Evolutionary conservation across 345 rosid species (phyloP), one percentile per base, ranked within the genome.

Genomic region (Pistacia vera): DNA sequence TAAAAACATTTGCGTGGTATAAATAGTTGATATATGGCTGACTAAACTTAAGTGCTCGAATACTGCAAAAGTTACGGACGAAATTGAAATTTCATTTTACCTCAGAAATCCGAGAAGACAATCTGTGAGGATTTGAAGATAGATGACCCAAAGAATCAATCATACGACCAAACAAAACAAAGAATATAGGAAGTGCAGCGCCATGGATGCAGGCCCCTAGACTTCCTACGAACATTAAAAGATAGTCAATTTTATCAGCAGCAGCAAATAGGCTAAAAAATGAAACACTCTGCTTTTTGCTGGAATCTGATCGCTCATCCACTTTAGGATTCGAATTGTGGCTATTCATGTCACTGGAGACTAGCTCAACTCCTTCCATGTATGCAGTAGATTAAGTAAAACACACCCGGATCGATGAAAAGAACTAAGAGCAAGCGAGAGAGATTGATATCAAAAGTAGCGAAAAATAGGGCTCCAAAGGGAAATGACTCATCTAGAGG

Each of bases 141-240:
- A 89, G 75, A 70, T 79, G 82, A 2, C 97, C 98, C 4, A 93
- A 82, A 73, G 97, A 89, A 82, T 90, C 89, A 18, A 93, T 78
- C 95, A 92, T 79, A 41, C 78, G 83, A 54, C 92, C 95, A 11
- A 92, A 90, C 79, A 92, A 81, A 52, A 90, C 56, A 56, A 92
- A 87, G 82, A 93, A 92, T 13, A 87, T 79, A 0, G 98, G 98
- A 77, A 91, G 91, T 4, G 91, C 86, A 20, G 86, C 90, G 8
- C 98, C 98, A 17, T 89, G 97, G 13, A 87, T n/a, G 75, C 83
- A 87, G 0, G 97, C 83, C 0, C 95, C 98, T 63, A 86, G 52
- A 62, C 87, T 81, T 17, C 95, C 98, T 0, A 92, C 33, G 36
- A 87, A 66, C 97, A 92, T 94, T 73, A 92, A 59, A 4, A 82